Evolutionary conservation across 805 yeast species (phyloP).

Genomic region (Teunomyces tritomae): DNA sequence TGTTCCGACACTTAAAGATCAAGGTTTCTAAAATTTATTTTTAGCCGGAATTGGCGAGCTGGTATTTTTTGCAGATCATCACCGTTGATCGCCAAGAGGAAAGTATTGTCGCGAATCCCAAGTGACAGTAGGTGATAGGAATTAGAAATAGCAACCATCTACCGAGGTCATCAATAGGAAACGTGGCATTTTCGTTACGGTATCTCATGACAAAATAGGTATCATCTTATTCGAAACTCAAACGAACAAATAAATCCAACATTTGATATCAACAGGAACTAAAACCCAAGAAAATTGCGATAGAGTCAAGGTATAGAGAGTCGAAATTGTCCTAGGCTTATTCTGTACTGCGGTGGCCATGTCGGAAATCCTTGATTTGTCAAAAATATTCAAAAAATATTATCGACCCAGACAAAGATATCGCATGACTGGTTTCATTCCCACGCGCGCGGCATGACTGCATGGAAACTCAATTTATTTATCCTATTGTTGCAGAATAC

Average conservation of each 20-base stretch:
- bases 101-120: not conserved
- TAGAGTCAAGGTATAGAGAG: too few relatives aligned
- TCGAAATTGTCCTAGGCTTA: too few relatives aligned
- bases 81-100: constrained; percentile 1
- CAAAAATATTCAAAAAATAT: not conserved
- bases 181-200: not conserved
- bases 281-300: not conserved
- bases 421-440: not conserved
- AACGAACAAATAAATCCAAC: not conserved
- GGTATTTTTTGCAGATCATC: constrained; percentile 1
- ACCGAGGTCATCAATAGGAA: not conserved
- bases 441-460: constrained; percentile 1
- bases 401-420: not conserved
- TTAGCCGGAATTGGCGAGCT: not conserved
- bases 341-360: not conserved
- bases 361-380: constrained; percentile 1
- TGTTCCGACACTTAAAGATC: not conserved
- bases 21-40: not conserved
- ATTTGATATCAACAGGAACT: not conserved
- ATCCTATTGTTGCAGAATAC: not conserved
- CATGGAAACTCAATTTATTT: not conserved
- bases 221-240: not conserved
- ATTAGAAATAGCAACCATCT: not conserved
- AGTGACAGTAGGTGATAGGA: not conserved
- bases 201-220: not conserved